Base-by-base conservation (phyloP, 192 early-diverging fungal genomes). In the Paraglomus occultum region DNA sequence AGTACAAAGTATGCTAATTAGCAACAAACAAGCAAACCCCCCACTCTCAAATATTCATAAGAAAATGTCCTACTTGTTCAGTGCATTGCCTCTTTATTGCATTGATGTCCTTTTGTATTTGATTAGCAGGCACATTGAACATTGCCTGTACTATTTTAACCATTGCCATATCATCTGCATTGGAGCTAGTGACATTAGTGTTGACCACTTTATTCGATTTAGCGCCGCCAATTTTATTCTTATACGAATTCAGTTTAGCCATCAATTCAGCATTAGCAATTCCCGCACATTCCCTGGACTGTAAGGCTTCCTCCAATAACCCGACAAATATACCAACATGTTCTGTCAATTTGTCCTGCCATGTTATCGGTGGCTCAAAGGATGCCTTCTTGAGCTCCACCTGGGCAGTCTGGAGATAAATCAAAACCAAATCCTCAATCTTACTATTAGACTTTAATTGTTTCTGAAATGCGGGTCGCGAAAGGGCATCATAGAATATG, bases 251-350 rank as follows among this genome's bases (percentile, higher is more conserved):
- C 14, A 70, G 18, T 57, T 44, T 10, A 39, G 54, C 23, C 42
- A 68, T 51, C 42, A 68, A 43, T 44, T 68, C 66, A 22, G 66
- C 51, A 22, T 40, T 40, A 15, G n/a, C 23, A 8, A 44, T 8
- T n/a, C 22, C 23, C n/a, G 23, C 8, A 31, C 51, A 68, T 23
- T 68, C 66, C 31, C 47, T 70, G 7, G 51, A 23, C 46, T 43
- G 6, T 23, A 70, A 40, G 39, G 44, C 46, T 70, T 70, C 67
- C 42, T 57, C 49, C 12, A 70, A 58, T 46, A 70, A 58, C 1
- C 43, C 67, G 6, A 70, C 54, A n/a, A 70, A 70, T 20, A 58
- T 48, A 70, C 54, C 39, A 49, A 55, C 54, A 23, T 70, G 67
- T 17, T 70, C 53, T 8, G 15, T 46, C 31, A 70, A 31, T 58